Percentiles rank a stretch among this genome's conserved stretches.
phyloP scores from a whole-genome alignment of 805 yeast genomes.

The Starmerella powellii region DNA sequence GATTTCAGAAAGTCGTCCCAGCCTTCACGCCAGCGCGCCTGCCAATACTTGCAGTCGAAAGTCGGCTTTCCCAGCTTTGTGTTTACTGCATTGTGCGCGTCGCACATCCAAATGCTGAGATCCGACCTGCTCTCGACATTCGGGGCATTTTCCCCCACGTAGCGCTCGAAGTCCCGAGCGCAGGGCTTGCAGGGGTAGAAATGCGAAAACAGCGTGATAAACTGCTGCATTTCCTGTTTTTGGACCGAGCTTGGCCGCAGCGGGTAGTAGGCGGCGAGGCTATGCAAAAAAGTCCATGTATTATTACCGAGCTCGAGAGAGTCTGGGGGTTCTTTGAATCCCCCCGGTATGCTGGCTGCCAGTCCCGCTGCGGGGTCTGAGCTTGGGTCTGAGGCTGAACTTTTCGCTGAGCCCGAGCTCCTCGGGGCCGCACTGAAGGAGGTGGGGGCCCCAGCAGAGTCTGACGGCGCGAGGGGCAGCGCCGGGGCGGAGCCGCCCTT shows the following conservation, averaged over 20 bases:
- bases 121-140: conserved; percentile 44
- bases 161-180: conserved; percentile 67
- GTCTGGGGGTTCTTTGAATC: conserved; percentile 71
- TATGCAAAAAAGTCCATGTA: conserved; percentile 85
- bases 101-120: conserved; percentile 84
- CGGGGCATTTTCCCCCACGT: conserved; percentile 38
- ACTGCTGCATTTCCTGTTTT: conserved; percentile 59
- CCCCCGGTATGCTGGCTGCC: background rate
- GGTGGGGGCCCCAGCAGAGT: conserved; percentile 14
- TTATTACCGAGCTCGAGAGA: conserved; percentile 67
- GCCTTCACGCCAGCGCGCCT: conserved; percentile 88
- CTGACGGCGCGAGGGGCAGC: conserved; percentile 22
- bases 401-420: conserved; percentile 11
- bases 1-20: conserved; percentile 46
- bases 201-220: conserved; percentile 57
- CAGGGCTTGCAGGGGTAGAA: conserved; percentile 92
- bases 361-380: conserved; percentile 12
- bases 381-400: too few species aligned
- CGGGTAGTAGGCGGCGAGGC: conserved; percentile 84
- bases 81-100: conserved; percentile 92
- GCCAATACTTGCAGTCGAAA: conserved; percentile 85
- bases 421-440: conserved; percentile 20
- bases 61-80: conserved; percentile 68
- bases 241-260: conserved; percentile 46
- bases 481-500: conserved; percentile 10